Evolutionary conservation across 2,329 filamentous ascomycete genomes (phyloP).

Genomic region (Neonectria ditissima): DNA sequence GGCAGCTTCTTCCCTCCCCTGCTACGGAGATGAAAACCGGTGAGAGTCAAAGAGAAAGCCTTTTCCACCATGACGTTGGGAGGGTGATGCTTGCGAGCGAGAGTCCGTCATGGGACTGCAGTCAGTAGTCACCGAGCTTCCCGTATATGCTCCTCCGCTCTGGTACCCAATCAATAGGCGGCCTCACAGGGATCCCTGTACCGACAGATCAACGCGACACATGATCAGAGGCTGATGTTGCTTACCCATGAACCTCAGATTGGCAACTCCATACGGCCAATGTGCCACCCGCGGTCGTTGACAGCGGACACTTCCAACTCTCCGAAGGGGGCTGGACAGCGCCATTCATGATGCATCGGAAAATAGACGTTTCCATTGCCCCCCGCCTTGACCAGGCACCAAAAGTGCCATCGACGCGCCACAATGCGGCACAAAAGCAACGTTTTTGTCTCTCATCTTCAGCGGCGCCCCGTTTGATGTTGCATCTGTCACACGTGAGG

Average conservation of each 20-base stretch:
- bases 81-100: constrained; percentile 33
- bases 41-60: constrained; percentile 9
- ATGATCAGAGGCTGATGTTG: constrained; percentile 38
- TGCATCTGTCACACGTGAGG: constrained; percentile 15
- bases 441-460: background rate
- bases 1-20: constrained; percentile 20
- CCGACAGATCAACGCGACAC: constrained; percentile 37
- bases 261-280: constrained; percentile 18
- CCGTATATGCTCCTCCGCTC: constrained; percentile 17
- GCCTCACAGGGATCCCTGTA: constrained; percentile 22
- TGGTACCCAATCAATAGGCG: constrained; percentile 19
- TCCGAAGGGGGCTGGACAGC: background rate
- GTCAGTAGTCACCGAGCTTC: constrained; percentile 9
- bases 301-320: constrained; percentile 6
- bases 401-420: constrained; percentile 5
- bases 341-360: background rate
- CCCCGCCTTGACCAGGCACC: background rate
- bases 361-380: constrained; percentile 8
- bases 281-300: constrained; percentile 15
- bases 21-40: constrained; percentile 29
- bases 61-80: constrained; percentile 27
- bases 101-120: constrained; percentile 3
- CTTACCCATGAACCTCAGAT: constrained; percentile 23
- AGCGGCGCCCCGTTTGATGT: background rate
- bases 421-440: constrained; percentile 19